phyloP scores from a whole-genome alignment of 2,329 filamentous ascomycete genomes.

The Alternaria infectoria region DNA sequence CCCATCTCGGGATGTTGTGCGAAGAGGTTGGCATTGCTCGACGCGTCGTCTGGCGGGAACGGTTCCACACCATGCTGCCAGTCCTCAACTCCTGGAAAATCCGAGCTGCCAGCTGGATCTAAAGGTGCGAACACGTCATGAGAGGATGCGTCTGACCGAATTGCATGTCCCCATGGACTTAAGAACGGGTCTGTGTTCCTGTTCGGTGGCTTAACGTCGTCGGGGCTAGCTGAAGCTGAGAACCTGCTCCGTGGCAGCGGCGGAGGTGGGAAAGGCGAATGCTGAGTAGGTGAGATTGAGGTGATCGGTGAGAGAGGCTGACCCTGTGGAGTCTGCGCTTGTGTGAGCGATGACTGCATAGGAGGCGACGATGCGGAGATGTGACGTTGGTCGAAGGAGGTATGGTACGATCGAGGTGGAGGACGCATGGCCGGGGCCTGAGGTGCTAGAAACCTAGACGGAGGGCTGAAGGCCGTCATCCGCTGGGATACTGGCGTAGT shows the following conservation, averaged over 20 bases:
- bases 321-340: not conserved
- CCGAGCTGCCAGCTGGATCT: not conserved
- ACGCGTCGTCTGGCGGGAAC: not conserved
- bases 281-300: conserved; percentile 6
- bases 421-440: not conserved
- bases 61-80: not conserved
- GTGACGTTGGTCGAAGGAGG: conserved; percentile 5
- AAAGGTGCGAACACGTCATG: not conserved
- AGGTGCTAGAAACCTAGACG: not conserved
- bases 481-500: not conserved
- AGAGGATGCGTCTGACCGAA: not conserved
- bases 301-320: conserved; percentile 9
- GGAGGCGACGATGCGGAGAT: conserved; percentile 1
- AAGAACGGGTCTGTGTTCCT: not conserved
- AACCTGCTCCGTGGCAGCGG: not conserved
- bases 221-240: not conserved
- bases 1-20: conserved; percentile 1
- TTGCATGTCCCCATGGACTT: conserved; percentile 6
- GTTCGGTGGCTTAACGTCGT: not conserved
- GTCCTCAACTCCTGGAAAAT: not conserved
- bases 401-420: not conserved
- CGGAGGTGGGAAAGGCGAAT: conserved; percentile 10
- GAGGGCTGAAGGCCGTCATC: not conserved
- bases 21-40: conserved; percentile 2
- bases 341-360: not conserved